Evolutionary conservation across 345 rosid genomes (phyloP).

Genomic region (Durio zibethinus): DNA sequence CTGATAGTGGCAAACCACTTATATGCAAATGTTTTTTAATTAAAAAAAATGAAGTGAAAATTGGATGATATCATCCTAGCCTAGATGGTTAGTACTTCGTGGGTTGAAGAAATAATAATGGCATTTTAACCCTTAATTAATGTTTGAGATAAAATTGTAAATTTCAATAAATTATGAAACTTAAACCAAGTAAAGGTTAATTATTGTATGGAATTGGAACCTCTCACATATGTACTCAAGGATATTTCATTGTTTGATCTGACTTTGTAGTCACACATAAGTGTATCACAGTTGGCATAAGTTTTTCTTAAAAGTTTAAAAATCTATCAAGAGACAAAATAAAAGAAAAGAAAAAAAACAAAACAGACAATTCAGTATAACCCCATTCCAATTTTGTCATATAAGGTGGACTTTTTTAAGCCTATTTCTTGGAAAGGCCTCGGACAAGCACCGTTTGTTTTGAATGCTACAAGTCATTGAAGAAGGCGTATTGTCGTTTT

Average conservation of each 20-base stretch:
- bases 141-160: no score
- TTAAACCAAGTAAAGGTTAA: no score
- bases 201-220: no score
- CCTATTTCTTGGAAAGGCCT: constrained; percentile 8
- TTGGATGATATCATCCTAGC: no score
- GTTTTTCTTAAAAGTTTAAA: no score
- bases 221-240: neutral
- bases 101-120: no score
- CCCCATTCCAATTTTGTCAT: neutral
- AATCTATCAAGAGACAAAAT: neutral
- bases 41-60: no score
- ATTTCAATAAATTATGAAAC: no score
- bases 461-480: neutral
- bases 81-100: no score
- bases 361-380: neutral
- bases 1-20: no score
- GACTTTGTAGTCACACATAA: neutral
- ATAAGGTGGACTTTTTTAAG: neutral
- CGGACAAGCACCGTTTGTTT: neutral
- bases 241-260: neutral
- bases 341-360: neutral
- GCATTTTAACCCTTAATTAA: no score
- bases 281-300: neutral
- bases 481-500: neutral
- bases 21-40: no score